A percentile compares a stretch with the other conserved stretches of the same genome.
phyloP scores from a whole-genome alignment of 495 filamentous ascomycete genomes.

The Xylaria castorea region DNA sequence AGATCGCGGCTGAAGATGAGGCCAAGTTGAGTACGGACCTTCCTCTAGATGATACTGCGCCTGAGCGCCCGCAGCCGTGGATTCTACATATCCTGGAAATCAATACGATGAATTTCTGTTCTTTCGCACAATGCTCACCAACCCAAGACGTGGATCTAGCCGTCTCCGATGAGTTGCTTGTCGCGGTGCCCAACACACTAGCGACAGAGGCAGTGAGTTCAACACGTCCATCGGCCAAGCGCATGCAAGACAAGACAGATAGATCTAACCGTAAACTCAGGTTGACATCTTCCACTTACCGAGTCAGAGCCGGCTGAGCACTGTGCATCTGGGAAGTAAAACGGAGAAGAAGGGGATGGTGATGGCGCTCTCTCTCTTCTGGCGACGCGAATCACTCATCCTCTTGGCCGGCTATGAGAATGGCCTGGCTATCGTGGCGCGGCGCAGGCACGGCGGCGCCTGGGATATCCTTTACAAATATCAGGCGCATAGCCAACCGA shows the following conservation, averaged over 20 bases:
- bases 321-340: conserved; percentile 62
- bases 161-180: conserved; percentile 52
- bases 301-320: conserved; percentile 68
- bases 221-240: neutral
- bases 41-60: conserved; percentile 67
- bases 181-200: conserved; percentile 80
- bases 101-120: conserved; percentile 95
- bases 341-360: conserved; percentile 81
- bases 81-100: conserved; percentile 81
- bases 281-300: conserved; percentile 90
- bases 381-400: conserved; percentile 47
- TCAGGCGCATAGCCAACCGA: conserved; percentile 79
- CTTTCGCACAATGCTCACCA: conserved; percentile 71
- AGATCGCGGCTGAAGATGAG: conserved; percentile 69
- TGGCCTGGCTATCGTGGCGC: conserved; percentile 70
- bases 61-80: conserved; percentile 74
- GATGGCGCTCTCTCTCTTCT: conserved; percentile 77
- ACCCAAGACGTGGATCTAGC: conserved; percentile 21
- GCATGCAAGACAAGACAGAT: neutral
- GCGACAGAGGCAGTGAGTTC: conserved; percentile 71
- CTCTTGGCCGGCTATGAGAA: conserved; percentile 86
- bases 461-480: conserved; percentile 72
- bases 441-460: conserved; percentile 40
- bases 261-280: conserved; percentile 42
- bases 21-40: conserved; percentile 67